Base-by-base conservation (phyloP, 2,329 filamentous ascomycete genomes). In the Fusarium sp. region DNA sequence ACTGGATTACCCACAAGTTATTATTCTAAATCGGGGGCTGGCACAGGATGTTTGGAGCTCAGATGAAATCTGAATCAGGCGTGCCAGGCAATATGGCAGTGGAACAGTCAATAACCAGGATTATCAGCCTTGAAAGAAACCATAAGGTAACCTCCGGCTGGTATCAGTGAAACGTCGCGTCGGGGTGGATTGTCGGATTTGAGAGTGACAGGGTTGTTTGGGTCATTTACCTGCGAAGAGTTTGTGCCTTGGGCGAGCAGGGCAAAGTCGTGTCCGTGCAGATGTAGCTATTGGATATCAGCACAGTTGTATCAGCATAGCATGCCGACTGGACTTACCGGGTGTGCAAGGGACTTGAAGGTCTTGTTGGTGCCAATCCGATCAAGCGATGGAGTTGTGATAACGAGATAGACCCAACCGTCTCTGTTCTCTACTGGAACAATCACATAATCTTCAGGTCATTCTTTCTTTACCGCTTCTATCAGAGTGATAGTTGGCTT, bases 81-180 rank as follows among this genome's bases (percentile, higher is more conserved):
- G 30, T 70, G 68, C 67, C 62, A 71, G n/a, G 62, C 54, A 39
- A 68, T 71, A 39, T 63, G 62, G 26, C 62, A 68, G 39, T 68
- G 69, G 48, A 70, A 70, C 22, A 71, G 10, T 67, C 62, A 71
- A 14, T 66, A 67, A 16, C 62, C 69, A 7, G 67, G 57, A 9
- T 71, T 71, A 10, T 71, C 67, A 10, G 58, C 57, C 24, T 42
- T 68, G 12, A 63, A 71, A 13, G 67, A 67, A 1, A 71, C 56
- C 10, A 67, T 50, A 7, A 71, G 58, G 38, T 66, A 71, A 8
- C 66, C 68, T 6, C 58, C 67, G 4, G 62, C 57, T 1, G 62
- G 67, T 12, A 71, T 47, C 16, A 67, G 36, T 14, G 69, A 62
- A 4, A 71, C 61, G 15, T 71, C 69, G 24, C 67, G 36, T 20